Evolutionary conservation across 805 yeast genomes (phyloP), one percentile per base, ranked within the genome.

Genomic region (Pichia exigua): DNA sequence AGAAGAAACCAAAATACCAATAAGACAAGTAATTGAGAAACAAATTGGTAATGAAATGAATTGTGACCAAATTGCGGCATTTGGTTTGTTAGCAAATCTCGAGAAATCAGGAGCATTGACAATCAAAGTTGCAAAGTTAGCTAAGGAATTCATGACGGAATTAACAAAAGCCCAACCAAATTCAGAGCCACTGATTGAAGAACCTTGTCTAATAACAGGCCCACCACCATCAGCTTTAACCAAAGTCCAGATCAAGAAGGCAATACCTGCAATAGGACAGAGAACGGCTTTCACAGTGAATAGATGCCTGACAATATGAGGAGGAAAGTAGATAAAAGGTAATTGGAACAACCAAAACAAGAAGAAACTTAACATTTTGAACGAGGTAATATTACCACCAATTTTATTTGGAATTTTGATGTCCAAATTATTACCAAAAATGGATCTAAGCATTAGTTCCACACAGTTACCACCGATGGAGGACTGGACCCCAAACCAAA

Each of bases 81-180:
- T 65, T 48, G 76, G 73, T 22, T 79, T 81, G 56, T 74, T 77
- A 11, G 95, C 85, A 69, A 88, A 84, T 67, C 97, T 79, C 26
- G 95, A 77, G 67, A 89, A 89, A 72, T 89, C 97, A 1, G 96
- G 95, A 17, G 94, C 87, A 69, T 89, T 89, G 49, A 85, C 78
- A 62, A 90, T 85, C 61, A 89, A 75, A n/a, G 96, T 85, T 6
- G 95, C 94, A 63, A 89, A 89, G 69, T 88, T 89, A 27, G 95
- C 87, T 55, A 89, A 70, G 21, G 90, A 76, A 68, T 82, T 84
- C 95, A 90, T 86, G 32, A 82, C 74, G 6, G 92, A 79, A 59
- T 76, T 75, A 49, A 89, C 78, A 63, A 88, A 89, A 0, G 87
- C 88, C 97, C 97, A 90, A 26, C 79, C 89, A 57, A 83, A 78